phyloP scores from a whole-genome alignment of 768 basidiomycete species.

The Mycena pura region DNA sequence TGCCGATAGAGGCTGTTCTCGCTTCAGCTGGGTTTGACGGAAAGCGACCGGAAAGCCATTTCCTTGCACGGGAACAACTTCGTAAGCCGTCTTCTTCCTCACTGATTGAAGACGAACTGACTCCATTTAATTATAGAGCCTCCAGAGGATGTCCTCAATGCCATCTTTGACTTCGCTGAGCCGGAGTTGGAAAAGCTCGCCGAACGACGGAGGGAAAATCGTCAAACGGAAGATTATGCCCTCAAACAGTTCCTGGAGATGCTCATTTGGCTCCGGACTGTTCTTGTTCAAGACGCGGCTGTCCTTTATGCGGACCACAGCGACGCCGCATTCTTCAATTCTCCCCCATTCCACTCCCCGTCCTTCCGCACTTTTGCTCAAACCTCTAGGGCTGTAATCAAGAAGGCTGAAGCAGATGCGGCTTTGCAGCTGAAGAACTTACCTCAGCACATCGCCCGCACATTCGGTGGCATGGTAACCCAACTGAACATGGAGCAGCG shows the following conservation, averaged over 20 bases:
- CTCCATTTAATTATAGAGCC: constrained; percentile 22
- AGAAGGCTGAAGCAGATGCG: too few species aligned
- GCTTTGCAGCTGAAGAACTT: too few species aligned
- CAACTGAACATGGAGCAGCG: too few species aligned
- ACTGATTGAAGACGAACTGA: not conserved
- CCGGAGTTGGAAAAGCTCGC: constrained; percentile 17
- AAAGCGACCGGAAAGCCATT: constrained; percentile 32
- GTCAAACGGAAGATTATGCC: constrained; percentile 30
- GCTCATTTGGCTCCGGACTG: constrained; percentile 28
- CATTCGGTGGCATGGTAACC: too few species aligned
- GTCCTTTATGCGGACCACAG: constrained; percentile 32
- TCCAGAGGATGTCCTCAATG: constrained; percentile 19
- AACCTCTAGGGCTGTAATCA: not conserved
- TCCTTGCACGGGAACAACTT: constrained; percentile 30
- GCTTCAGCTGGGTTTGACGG: constrained; percentile 41
- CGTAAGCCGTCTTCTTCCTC: constrained; percentile 26
- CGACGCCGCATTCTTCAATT: constrained; percentile 29
- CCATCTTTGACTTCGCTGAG: constrained; percentile 38
- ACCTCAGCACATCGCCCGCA: too few species aligned
- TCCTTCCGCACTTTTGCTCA: constrained; percentile 29
- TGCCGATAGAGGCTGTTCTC: constrained; percentile 38
- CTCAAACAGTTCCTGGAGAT: constrained; percentile 35
- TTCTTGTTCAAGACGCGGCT: constrained; percentile 43
- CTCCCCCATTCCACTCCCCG: constrained; percentile 32
- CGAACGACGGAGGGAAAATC: not conserved